Evolutionary conservation across 768 basidiomycete species (phyloP), one percentile per base, ranked within the genome.

Genomic region (Tricholoma sp.): DNA sequence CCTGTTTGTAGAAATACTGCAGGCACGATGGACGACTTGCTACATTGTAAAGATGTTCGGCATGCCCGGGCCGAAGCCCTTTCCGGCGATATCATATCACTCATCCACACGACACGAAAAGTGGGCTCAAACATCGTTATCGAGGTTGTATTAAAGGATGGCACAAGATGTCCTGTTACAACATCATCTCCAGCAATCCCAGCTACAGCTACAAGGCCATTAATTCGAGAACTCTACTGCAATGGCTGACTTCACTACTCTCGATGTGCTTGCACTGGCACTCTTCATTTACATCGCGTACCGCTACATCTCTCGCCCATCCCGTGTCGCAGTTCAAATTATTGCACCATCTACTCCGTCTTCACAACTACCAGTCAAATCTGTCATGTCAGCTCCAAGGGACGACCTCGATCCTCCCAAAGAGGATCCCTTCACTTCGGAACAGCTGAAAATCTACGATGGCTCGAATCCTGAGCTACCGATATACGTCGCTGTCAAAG

Each of bases 401-500:
- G 69, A 68, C 6, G 82, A 89, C 64, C 78, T 91, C 39, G 74
- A 73, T 12, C 81, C 86, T 0, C 90, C 92, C n/a, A 89, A 90
- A 70, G 75, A 87, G 59, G 87, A 92, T 67, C 87, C 89, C 0
- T 90, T 83, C 74, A 87, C 90, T 0, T 76, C 77, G 11, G 80
- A 80, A 57, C 70, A 89, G 59, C 77, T 98, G 57, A 84, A 77
- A 37, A 59, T 77, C 63, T 93, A 77, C 68, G 84, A 94, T 69
- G 95, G 95, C 15, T 73, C 52, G 11, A 81, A 85, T 59, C 67
- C 77, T 0, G 64, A 70, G 39, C 83, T 82, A 62, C 91, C 92
- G 0, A 91, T 98, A 59, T 94, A 89, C 62, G 88, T 98, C 44
- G 88, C 92, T 24, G 94, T 98, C 74, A 98, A 96, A 78, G 92